Evolutionary conservation across 2,329 filamentous ascomycete species (phyloP), one percentile per base, ranked within the genome.

Genomic region (Hypoxylon sp.): DNA sequence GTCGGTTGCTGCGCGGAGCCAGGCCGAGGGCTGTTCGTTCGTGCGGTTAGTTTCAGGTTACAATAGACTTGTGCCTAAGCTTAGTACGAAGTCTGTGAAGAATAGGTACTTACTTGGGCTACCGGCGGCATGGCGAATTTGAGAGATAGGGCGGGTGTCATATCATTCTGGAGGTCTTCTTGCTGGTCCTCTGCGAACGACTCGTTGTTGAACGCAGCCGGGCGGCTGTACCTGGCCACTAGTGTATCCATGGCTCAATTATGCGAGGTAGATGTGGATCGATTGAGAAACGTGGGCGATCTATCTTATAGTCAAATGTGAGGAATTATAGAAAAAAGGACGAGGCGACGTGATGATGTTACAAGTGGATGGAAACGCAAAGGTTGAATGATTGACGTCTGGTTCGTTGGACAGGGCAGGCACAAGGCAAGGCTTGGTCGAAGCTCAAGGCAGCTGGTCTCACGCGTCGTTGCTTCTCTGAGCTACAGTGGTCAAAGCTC

Each of bases 1-100:
- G 85, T 99, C 96, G 75, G 96, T 98, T 82, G 94, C 94, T 76
- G 96, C 93, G 80, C 96, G 95, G 78, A 99, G 93, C 92, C 96
- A 99, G 78, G 94, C 90, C 72, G 94, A 92, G 75, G 94, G 92
- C 93, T 97, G 56, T 49, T 61, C 2, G 61, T 62, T 66, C 55
- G 27, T 46, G 2, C 25, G 35, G 30, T 31, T 48, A 17, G 37
- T 22, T 48, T 27, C 25, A 27, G 3, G 25, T 27, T 27, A 27
- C 25, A 27, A 27, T 27, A 27, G 25, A 27, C 25, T 27, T 27
- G 5, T 27, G 3, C 25, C 5, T 5, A 27, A 27, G 25, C 25
- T 27, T 27, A 27, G 42, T 22, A 51, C 49, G 42, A 64, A 49
- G 30, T 56, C 40, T 6, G 42, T 14, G 40, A 17, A 51, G 42